Evolutionary conservation across 345 rosid genomes (phyloP).

Genomic region (Balakata baccata): DNA sequence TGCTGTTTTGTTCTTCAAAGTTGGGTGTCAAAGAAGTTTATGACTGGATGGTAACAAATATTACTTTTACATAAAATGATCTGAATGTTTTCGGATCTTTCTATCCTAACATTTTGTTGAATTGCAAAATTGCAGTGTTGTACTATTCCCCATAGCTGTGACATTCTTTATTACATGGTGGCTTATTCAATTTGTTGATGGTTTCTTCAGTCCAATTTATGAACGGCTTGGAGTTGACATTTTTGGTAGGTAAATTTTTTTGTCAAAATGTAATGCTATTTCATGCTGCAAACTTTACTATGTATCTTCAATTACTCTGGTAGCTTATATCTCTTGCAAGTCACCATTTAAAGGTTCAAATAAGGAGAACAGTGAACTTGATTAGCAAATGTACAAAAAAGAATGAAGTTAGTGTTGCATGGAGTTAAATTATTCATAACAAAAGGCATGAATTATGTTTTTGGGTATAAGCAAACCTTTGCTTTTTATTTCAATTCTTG

Average conservation of each 20-base stretch:
- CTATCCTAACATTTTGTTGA: conserved; percentile 24
- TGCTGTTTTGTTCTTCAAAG: conserved; percentile 67
- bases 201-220: conserved; percentile 72
- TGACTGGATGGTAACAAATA: conserved; percentile 65
- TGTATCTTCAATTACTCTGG: not conserved
- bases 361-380: not conserved
- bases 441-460: too few species aligned
- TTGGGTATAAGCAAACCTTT: not conserved
- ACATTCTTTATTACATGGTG: conserved; percentile 72
- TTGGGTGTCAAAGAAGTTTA: conserved; percentile 71
- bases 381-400: not conserved
- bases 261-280: not conserved
- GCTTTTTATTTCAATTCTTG: not conserved
- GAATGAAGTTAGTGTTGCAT: not conserved
- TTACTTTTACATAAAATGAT: conserved; percentile 11
- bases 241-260: conserved; percentile 44
- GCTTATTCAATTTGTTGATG: conserved; percentile 69
- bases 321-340: not conserved
- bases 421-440: too few species aligned
- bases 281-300: not conserved
- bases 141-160: conserved; percentile 69
- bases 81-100: conserved; percentile 10
- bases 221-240: conserved; percentile 55
- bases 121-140: conserved; percentile 50
- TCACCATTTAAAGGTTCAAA: not conserved